Evolutionary conservation across 2,329 filamentous ascomycete species (phyloP).

Genomic region (Aspergillus intermedius): DNA sequence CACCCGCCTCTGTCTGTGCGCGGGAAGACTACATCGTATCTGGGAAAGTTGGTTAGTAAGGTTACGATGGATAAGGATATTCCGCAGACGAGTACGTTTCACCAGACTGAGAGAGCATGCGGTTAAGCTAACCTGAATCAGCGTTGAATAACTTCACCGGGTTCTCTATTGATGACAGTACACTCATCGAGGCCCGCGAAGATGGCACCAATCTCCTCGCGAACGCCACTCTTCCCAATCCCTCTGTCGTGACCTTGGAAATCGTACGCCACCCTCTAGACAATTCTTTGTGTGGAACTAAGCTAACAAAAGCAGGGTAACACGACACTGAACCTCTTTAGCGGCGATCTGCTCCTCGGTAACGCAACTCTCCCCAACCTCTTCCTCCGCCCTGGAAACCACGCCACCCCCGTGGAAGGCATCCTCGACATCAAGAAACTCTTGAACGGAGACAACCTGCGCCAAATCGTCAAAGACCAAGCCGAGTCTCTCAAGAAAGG

Average conservation of each 20-base stretch:
- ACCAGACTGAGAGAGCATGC: background rate
- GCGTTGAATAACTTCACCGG: constrained; percentile 48
- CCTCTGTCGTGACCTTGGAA: constrained; percentile 49
- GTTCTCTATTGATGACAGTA: constrained; percentile 43
- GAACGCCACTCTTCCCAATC: constrained; percentile 52
- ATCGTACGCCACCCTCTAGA: constrained; percentile 28
- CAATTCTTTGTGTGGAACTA: background rate
- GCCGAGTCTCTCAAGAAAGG: constrained; percentile 19
- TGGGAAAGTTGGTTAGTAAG: constrained; percentile 27
- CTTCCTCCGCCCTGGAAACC: constrained; percentile 48
- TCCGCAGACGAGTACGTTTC: constrained; percentile 26
- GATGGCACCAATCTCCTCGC: constrained; percentile 51
- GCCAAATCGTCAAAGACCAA: constrained; percentile 20
- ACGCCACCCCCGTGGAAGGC: constrained; percentile 44
- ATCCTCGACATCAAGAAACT: constrained; percentile 41
- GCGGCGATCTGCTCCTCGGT: constrained; percentile 44
- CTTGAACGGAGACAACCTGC: constrained; percentile 15
- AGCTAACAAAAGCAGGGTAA: constrained; percentile 35
- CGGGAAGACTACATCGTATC: constrained; percentile 22
- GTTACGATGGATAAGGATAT: constrained; percentile 31
- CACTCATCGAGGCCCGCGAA: constrained; percentile 31
- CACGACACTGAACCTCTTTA: constrained; percentile 47
- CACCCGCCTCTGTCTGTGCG: constrained; percentile 20
- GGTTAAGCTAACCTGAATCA: constrained; percentile 17
- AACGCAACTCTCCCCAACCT: constrained; percentile 46